These are phyloP conservation scores for Vicia sativa DNA, from an alignment of 306 rosid species.

Conservation along the genomic window DNA sequence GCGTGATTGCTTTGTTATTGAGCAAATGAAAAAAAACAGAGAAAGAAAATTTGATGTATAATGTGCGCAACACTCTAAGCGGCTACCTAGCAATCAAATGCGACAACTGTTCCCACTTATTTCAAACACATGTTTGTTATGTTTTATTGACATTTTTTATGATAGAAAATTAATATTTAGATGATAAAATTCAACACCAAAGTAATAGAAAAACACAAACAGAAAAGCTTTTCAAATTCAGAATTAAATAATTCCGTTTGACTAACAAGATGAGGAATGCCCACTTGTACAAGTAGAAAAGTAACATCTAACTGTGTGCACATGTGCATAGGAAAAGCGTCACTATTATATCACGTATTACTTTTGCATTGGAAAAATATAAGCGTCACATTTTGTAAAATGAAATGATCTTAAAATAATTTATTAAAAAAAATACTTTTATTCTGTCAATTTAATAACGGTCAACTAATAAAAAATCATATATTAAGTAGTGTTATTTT, in stretches of 20 bases:
- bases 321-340: too few relatives aligned
- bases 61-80: background rate
- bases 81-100: background rate
- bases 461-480: too few relatives aligned
- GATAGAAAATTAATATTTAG: background rate
- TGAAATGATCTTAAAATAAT: too few relatives aligned
- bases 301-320: slow-evolving; percentile 3
- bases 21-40: too few relatives aligned
- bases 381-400: too few relatives aligned
- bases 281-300: slow-evolving; percentile 3
- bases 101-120: background rate
- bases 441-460: too few relatives aligned
- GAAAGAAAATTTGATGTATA: background rate
- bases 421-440: too few relatives aligned
- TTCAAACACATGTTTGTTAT: background rate
- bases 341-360: too few relatives aligned
- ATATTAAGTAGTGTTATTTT: too few relatives aligned
- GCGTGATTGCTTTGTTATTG: too few relatives aligned
- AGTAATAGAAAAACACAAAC: background rate
- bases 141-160: background rate
- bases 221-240: slow-evolving; percentile 13
- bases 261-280: slow-evolving; percentile 17
- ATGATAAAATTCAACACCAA: too few relatives aligned
- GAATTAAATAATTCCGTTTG: slow-evolving; percentile 40
- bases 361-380: too few relatives aligned